A percentile compares a stretch with the other conserved stretches of the same genome.
These are phyloP conservation scores for Schrenkiella parvula DNA, from an alignment of 345 rosid genomes.

Conservation along the genomic window DNA sequence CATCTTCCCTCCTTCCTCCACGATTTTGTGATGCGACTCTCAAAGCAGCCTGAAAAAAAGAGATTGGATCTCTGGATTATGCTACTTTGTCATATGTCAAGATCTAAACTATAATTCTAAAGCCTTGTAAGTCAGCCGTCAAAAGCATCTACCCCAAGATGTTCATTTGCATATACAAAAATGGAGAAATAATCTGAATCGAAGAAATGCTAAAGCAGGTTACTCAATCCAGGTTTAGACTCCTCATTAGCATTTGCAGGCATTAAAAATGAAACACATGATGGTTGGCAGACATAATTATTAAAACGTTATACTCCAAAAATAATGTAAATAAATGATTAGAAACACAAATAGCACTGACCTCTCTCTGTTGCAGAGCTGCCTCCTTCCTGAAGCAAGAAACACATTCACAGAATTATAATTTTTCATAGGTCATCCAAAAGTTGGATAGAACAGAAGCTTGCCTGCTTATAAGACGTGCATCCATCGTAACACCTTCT, in stretches of 20 bases:
- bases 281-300: background rate
- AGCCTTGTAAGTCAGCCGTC: too few species aligned
- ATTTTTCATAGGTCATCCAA: background rate
- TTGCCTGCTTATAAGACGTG: slow-evolving; percentile 83
- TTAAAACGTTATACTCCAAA: background rate
- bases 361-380: slow-evolving; percentile 91
- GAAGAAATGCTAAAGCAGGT: too few species aligned
- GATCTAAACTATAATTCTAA: background rate
- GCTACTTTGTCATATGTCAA: slow-evolving; percentile 10
- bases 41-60: slow-evolving; percentile 62
- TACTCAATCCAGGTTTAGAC: too few species aligned
- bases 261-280: background rate
- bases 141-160: too few species aligned
- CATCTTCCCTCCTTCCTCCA: slow-evolving; percentile 45
- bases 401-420: slow-evolving; percentile 26
- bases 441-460: slow-evolving; percentile 16
- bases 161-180: background rate
- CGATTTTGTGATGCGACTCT: slow-evolving; percentile 51
- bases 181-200: too few species aligned
- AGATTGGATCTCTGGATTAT: slow-evolving; percentile 15
- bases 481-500: slow-evolving; percentile 82
- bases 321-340: background rate
- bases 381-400: slow-evolving; percentile 76
- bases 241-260: too few species aligned
- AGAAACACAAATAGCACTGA: slow-evolving; percentile 29